phyloP scores from a whole-genome alignment of 225 moss, liverwort and hornwort species.

The Marchantia paleacea region DNA sequence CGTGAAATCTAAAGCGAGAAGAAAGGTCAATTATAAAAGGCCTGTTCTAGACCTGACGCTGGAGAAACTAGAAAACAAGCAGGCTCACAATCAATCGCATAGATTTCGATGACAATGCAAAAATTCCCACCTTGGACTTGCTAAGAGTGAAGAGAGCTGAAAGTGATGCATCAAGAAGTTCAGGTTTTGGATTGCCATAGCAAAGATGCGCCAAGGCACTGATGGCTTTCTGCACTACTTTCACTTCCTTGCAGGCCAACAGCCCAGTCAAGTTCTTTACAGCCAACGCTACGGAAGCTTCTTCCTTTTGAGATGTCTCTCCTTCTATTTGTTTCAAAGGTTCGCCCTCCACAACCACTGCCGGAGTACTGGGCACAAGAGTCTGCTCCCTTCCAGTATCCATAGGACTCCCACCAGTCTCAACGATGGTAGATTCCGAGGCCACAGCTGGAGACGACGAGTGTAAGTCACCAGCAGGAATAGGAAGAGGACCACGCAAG shows the following conservation, averaged over 20 bases:
- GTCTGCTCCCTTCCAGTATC: conserved; percentile 30
- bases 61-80: neutral
- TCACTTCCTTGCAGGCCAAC: conserved; percentile 83
- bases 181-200: conserved; percentile 67
- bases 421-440: conserved; percentile 16
- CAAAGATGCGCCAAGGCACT: conserved; percentile 92
- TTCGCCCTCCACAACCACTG: conserved; percentile 27
- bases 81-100: neutral
- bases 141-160: conserved; percentile 74
- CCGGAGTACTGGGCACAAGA: neutral
- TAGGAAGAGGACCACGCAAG: conserved; percentile 75
- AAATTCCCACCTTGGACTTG: conserved; percentile 63
- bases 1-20: no score
- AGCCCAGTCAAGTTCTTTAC: conserved; percentile 62
- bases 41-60: neutral
- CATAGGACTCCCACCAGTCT: conserved; percentile 29
- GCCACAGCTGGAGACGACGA: conserved; percentile 7
- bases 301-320: conserved; percentile 37
- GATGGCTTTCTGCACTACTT: conserved; percentile 79
- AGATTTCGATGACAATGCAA: neutral
- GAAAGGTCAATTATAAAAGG: neutral
- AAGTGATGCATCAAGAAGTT: conserved; percentile 72
- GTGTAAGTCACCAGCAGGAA: conserved; percentile 55
- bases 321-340: conserved; percentile 22
- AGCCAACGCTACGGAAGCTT: conserved; percentile 51